Evolutionary conservation across 495 filamentous ascomycete species (phyloP).

Genomic region (Talaromyces adpressus): DNA sequence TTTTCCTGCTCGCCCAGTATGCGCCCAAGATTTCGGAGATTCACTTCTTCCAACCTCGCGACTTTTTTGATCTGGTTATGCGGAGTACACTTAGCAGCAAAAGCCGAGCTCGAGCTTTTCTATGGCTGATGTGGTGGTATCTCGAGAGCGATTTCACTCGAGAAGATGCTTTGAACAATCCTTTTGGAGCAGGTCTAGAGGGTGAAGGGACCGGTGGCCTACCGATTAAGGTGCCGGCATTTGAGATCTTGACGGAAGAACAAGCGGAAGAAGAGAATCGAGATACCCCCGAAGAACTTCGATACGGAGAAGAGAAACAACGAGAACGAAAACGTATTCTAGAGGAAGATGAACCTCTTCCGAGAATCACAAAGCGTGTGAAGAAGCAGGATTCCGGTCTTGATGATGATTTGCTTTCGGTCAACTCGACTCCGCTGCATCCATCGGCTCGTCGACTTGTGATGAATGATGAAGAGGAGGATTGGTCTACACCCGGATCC

Average conservation of each 20-base stretch:
- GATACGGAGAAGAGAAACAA: slow-evolving; percentile 81
- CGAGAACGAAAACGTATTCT: slow-evolving; percentile 76
- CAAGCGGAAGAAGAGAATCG: slow-evolving; percentile 80
- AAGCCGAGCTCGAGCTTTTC: slow-evolving; percentile 80
- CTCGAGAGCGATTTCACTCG: slow-evolving; percentile 90
- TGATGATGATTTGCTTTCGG: slow-evolving; percentile 34
- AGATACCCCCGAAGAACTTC: slow-evolving; percentile 78
- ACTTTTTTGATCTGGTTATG: slow-evolving; percentile 98
- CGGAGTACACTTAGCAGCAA: slow-evolving; percentile 71
- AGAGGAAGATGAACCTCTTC: slow-evolving; percentile 54
- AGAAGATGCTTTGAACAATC: slow-evolving; percentile 78
- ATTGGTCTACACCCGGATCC: slow-evolving; percentile 23
- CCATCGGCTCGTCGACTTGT: slow-evolving; percentile 27
- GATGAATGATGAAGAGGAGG: slow-evolving; percentile 31
- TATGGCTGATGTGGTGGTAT: slow-evolving; percentile 99
- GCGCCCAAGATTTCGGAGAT: slow-evolving; percentile 87
- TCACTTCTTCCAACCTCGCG: slow-evolving; percentile 77
- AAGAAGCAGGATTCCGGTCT: slow-evolving; percentile 42
- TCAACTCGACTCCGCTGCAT: slow-evolving; percentile 37
- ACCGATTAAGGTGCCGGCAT: slow-evolving; percentile 74
- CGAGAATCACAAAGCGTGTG: slow-evolving; percentile 47
- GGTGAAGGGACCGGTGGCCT: slow-evolving; percentile 51
- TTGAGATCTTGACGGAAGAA: slow-evolving; percentile 69
- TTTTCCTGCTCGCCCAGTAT: slow-evolving; percentile 89
- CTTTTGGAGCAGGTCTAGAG: slow-evolving; percentile 73